Base-by-base conservation (phyloP, 1,139 yeast species). In the Debaryomycetaceae sp. region DNA sequence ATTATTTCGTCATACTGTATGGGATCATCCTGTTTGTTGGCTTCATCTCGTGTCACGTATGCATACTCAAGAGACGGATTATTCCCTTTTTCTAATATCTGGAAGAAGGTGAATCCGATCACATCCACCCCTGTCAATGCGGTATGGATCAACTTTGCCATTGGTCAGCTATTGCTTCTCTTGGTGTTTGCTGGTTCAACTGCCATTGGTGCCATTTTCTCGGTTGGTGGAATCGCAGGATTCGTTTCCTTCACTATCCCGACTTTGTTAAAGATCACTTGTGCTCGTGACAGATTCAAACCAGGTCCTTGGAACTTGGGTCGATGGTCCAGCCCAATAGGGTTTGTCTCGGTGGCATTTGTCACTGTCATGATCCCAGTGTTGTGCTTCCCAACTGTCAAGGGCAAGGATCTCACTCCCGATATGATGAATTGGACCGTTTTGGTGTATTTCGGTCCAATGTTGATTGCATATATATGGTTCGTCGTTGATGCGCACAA, bases 251-350 rank as follows among this genome's bases (percentile, higher is more conserved):
- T 85, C 60, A 75, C 81, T n/a, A 68, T 81, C 54, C 91, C 91
- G 22, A 80, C 85, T 11, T 59, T 80, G 5, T 71, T 85, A 52
- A 80, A 83, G 57, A 75, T 81, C 49, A 76, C 85, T 1, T 78
- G 74, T 53, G 76, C 85, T 9, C 66, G 77, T 45, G 65, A 76
- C 20, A 66, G 72, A 2, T 85, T 84, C 65, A 66, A 69, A 48
- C 78, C 80, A 11, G 93, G 91, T 2, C 91, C 91, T 2, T 83
- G 87, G 84, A 70, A 78, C 56, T 68, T 85, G 45, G 93, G 93
- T 34, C 63, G 56, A 42, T 71, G 60, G 50, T 79, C 87, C 1
- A 59, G 67, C 14, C 76, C 79, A 11, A 70, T 77, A 24, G 83
- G 81, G 31, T 46, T 53, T 20, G 50, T 68, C n/a, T 71, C 75